A percentile compares a stretch with the other conserved stretches of the same genome.
phyloP scores from a whole-genome alignment of 2,329 filamentous ascomycete species.

The Gnomoniopsis smithogilvyi region DNA sequence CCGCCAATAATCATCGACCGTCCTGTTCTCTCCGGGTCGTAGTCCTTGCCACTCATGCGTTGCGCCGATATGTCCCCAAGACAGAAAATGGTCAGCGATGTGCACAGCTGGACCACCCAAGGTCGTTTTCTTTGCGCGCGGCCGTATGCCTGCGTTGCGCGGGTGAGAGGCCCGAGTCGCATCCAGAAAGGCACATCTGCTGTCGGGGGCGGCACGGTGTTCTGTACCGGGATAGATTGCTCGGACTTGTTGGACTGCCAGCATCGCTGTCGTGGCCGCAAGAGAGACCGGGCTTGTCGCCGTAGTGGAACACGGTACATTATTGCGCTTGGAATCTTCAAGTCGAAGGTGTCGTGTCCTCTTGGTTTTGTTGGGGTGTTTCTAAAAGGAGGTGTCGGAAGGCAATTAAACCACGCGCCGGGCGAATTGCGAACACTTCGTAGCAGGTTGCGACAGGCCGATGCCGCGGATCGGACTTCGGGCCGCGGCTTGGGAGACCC shows the following conservation, averaged over 20 bases:
- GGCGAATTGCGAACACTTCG: neutral
- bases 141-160: slow-evolving; percentile 58
- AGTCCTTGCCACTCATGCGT: slow-evolving; percentile 57
- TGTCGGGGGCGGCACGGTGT: slow-evolving; percentile 32
- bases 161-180: slow-evolving; percentile 55
- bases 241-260: slow-evolving; percentile 24
- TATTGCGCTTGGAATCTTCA: slow-evolving; percentile 20
- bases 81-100: slow-evolving; percentile 74
- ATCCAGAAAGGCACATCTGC: slow-evolving; percentile 48
- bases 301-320: slow-evolving; percentile 25
- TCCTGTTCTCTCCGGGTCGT: slow-evolving; percentile 66
- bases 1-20: slow-evolving; percentile 74
- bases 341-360: neutral
- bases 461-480: slow-evolving; percentile 1
- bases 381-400: neutral
- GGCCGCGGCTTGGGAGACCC: neutral
- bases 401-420: neutral
- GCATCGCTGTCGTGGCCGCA: slow-evolving; percentile 22
- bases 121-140: slow-evolving; percentile 69
- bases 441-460: slow-evolving; percentile 7
- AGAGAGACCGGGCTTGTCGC: slow-evolving; percentile 24
- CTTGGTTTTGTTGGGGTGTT: neutral
- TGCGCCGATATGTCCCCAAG: slow-evolving; percentile 77
- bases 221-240: slow-evolving; percentile 37
- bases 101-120: slow-evolving; percentile 75